These are phyloP conservation scores for Colletotrichum incanum DNA, from an alignment of 2,329 filamentous ascomycete species.

Conservation along the genomic window DNA sequence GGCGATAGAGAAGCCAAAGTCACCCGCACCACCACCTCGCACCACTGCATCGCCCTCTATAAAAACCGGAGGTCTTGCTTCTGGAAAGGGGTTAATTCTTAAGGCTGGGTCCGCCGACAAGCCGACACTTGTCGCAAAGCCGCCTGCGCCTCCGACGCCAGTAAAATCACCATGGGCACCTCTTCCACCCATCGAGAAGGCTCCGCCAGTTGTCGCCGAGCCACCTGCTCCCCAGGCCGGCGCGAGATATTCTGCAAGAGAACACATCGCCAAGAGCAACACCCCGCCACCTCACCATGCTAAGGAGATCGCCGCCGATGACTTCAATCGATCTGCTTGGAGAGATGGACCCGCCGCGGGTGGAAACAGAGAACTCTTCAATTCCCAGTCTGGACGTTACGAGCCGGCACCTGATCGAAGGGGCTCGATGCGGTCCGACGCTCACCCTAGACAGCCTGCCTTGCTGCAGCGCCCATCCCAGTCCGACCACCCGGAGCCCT, in stretches of 20 bases:
- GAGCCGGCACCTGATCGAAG: conserved; percentile 89
- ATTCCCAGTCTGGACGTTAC: conserved; percentile 94
- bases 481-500: conserved; percentile 82
- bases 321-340: conserved; percentile 89
- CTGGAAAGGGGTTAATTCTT: conserved; percentile 74
- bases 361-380: conserved; percentile 85
- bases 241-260: conserved; percentile 45
- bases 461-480: conserved; percentile 82
- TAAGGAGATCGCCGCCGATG: conserved; percentile 93
- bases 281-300: conserved; percentile 65
- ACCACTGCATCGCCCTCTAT: conserved; percentile 57
- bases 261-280: conserved; percentile 65
- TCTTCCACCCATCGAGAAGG: conserved; percentile 87
- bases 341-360: conserved; percentile 75
- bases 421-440: conserved; percentile 77
- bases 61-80: conserved; percentile 63
- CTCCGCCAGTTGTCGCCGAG: conserved; percentile 78
- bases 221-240: conserved; percentile 53
- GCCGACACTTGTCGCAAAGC: conserved; percentile 81
- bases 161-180: conserved; percentile 94
- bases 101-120: conserved; percentile 78
- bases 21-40: conserved; percentile 55
- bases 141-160: conserved; percentile 76
- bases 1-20: conserved; percentile 61
- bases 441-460: conserved; percentile 79